Percentiles rank a stretch among this genome's conserved stretches.
Conservation (phyloP, 148 eudicot species). For the Euryodendron excelsum region DNA sequence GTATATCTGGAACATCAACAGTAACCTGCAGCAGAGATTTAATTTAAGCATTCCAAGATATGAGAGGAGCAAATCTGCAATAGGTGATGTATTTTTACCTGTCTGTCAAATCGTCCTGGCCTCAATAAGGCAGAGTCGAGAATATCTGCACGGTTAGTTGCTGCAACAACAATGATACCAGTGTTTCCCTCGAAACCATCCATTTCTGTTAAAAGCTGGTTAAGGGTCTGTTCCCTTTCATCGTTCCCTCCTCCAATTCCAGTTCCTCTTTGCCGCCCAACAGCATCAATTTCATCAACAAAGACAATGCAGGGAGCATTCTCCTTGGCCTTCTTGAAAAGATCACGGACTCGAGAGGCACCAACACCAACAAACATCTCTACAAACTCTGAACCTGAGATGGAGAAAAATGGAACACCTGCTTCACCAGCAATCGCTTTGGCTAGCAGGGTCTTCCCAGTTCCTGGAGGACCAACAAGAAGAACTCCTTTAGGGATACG, state of each 20-base stretch:
- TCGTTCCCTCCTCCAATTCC: constrained; percentile 99
- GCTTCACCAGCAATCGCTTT: constrained; percentile 99
- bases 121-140: constrained; percentile 94
- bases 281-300: constrained; percentile 99
- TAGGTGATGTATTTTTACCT: constrained; percentile 40
- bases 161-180: constrained; percentile 93
- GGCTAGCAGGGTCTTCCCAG: constrained; percentile 94
- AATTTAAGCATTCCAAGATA: constrained; percentile 13
- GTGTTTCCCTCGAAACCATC: constrained; percentile 99
- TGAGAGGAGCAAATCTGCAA: neutral
- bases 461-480: constrained; percentile 98
- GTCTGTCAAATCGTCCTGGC: constrained; percentile 97
- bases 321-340: constrained; percentile 96
- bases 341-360: constrained; percentile 96
- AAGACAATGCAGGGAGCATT: constrained; percentile 99
- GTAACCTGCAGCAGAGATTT: constrained; percentile 54
- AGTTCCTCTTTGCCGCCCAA: constrained; percentile 96
- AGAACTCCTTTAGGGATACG: constrained; percentile 98
- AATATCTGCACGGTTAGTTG: constrained; percentile 96
- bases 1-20: constrained; percentile 94
- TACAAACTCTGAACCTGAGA: constrained; percentile 96
- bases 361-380: constrained; percentile 99
- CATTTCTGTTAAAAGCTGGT: constrained; percentile 98
- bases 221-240: constrained; percentile 95
- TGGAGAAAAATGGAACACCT: constrained; percentile 97